Conservation (phyloP, 495 filamentous ascomycete species). For the Aspergillus baeticus region DNA sequence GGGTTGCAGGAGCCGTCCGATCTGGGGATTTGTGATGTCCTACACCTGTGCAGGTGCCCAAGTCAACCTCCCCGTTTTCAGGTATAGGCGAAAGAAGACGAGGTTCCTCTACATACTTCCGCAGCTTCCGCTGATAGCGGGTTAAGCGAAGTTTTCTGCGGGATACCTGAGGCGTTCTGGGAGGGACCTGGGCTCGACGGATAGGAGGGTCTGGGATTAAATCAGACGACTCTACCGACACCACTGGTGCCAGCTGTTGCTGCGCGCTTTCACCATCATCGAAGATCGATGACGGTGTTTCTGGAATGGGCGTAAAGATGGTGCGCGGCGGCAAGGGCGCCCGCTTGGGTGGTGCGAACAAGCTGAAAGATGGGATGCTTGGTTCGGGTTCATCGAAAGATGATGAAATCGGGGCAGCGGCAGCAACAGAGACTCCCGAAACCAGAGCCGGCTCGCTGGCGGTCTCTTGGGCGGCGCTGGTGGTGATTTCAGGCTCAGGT, state of each 20-base stretch:
- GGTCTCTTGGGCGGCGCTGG: not conserved
- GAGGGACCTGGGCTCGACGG: conserved; percentile 8
- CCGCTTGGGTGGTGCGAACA: not conserved
- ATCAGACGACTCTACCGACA: conserved; percentile 13
- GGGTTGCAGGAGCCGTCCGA: not conserved
- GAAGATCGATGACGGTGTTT: conserved; percentile 9
- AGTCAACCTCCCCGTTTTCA: conserved; percentile 6
- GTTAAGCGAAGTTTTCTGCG: not conserved
- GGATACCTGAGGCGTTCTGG: not conserved
- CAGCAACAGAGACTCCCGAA: conserved; percentile 9
- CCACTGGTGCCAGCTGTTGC: conserved; percentile 13
- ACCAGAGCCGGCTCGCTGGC: not conserved
- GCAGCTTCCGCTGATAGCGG: too few species aligned
- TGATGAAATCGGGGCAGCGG: not conserved
- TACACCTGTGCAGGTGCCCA: conserved; percentile 11
- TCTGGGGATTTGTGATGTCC: not conserved
- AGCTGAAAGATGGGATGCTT: not conserved
- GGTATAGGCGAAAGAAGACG: conserved; percentile 15
- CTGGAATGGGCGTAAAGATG: conserved; percentile 1
- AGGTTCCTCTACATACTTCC: too few species aligned
- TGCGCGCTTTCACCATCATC: conserved; percentile 10
- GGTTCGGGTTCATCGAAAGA: conserved; percentile 3
- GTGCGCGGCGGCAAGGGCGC: conserved; percentile 9
- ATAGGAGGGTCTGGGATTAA: conserved; percentile 10
- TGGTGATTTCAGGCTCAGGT: not conserved